Conservation (phyloP, 1,284 basidiomycete genomes). For the Ustilago cynodontis region DNA sequence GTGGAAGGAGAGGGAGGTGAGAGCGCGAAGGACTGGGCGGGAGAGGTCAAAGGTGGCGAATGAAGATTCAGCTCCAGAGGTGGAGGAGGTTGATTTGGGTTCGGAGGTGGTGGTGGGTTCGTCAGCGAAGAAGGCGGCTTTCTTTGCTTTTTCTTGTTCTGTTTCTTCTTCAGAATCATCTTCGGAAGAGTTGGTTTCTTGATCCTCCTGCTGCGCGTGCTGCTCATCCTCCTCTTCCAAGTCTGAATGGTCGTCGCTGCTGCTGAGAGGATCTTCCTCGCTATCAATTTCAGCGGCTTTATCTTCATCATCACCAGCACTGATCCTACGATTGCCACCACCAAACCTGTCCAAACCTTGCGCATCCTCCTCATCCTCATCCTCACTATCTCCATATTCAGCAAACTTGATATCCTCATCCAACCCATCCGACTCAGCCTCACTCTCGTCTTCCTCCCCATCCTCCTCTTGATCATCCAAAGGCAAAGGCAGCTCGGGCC, state of each 20-base stretch:
- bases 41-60: constrained; percentile 90
- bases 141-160: constrained; percentile 61
- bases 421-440: constrained; percentile 21
- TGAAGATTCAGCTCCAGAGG: constrained; percentile 68
- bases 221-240: constrained; percentile 18
- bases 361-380: constrained; percentile 77
- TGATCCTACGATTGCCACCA: constrained; percentile 56
- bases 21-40: constrained; percentile 85
- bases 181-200: constrained; percentile 35
- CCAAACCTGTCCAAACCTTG: constrained; percentile 56
- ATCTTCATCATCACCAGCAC: constrained; percentile 54
- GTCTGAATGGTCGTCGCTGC: constrained; percentile 7
- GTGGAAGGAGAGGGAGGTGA: constrained; percentile 83
- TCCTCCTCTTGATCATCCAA: constrained; percentile 8
- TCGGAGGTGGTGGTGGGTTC: constrained; percentile 34
- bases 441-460: neutral
- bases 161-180: constrained; percentile 55
- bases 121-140: constrained; percentile 66
- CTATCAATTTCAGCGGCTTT: constrained; percentile 67
- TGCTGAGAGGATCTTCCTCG: constrained; percentile 43
- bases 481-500: constrained; percentile 35
- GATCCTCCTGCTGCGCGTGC: constrained; percentile 16
- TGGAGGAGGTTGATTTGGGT: constrained; percentile 7
- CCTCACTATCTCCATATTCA: constrained; percentile 66
- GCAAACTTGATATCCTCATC: constrained; percentile 50